Percentiles rank a stretch among this genome's conserved stretches.
These are phyloP conservation scores for Lophiostoma macrostomum DNA, from an alignment of 495 filamentous ascomycete species.

Conservation along the genomic window DNA sequence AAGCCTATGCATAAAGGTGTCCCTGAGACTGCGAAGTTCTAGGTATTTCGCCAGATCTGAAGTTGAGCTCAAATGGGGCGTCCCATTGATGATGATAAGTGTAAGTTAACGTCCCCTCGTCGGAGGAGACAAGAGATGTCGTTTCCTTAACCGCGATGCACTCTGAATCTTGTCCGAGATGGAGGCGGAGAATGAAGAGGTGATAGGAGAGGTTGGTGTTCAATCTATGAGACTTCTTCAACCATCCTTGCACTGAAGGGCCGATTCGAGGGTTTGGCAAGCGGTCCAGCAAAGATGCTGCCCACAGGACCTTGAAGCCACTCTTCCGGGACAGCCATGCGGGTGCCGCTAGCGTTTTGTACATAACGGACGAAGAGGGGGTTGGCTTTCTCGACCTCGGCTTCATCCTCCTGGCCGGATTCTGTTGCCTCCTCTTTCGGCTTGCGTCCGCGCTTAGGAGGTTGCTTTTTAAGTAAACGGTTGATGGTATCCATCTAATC, in stretches of 20 bases:
- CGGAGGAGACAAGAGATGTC: too few species aligned
- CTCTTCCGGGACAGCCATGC: conserved; percentile 73
- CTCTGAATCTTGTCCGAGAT: too few species aligned
- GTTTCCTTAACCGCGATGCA: too few species aligned
- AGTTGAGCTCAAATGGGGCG: too few species aligned
- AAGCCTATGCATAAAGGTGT: too few species aligned
- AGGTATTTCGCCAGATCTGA: too few species aligned
- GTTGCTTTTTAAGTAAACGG: conserved; percentile 91
- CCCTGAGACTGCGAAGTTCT: too few species aligned
- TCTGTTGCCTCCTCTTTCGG: conserved; percentile 47
- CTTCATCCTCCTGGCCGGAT: conserved; percentile 53
- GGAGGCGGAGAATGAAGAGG: too few species aligned
- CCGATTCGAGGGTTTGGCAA: not conserved
- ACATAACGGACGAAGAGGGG: conserved; percentile 76
- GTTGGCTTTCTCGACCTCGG: conserved; percentile 55
- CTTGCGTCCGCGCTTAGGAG: conserved; percentile 72
- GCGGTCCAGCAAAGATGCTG: conserved; percentile 51
- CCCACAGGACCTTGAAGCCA: conserved; percentile 72
- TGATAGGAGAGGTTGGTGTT: too few species aligned
- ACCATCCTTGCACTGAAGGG: conserved; percentile 33
- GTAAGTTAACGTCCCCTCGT: too few species aligned
- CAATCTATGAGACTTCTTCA: conserved; percentile 30
- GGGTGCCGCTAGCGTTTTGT: conserved; percentile 65
- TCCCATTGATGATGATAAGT: too few species aligned
- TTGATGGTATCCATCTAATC: conserved; percentile 96